Evolutionary conservation across 2,329 filamentous ascomycete genomes (phyloP).

Genomic region (Claviceps capensis): DNA sequence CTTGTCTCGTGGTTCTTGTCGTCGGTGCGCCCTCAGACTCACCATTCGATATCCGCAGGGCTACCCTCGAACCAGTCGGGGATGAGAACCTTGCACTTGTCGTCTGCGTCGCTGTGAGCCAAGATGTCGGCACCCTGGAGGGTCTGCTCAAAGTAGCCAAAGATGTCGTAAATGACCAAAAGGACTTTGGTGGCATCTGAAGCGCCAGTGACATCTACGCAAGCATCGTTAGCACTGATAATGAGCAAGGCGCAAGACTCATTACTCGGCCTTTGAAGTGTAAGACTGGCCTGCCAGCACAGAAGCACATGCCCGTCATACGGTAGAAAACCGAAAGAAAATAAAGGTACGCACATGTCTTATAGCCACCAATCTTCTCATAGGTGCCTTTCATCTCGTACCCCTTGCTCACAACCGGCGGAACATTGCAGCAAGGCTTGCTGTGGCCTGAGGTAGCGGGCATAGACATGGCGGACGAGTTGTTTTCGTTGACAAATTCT

Average conservation of each 20-base stretch:
- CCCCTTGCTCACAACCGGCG: constrained; percentile 40
- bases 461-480: constrained; percentile 31
- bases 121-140: constrained; percentile 58
- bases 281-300: too few relatives aligned
- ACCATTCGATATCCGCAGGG: constrained; percentile 42
- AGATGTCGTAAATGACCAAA: constrained; percentile 52
- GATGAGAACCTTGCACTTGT: constrained; percentile 74
- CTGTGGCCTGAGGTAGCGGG: constrained; percentile 39
- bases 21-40: constrained; percentile 5
- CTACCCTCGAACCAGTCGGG: constrained; percentile 81
- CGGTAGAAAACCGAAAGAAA: background rate
- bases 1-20: too few relatives aligned
- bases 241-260: too few relatives aligned
- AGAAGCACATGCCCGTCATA: background rate
- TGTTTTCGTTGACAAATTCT: background rate
- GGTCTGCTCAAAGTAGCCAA: constrained; percentile 57
- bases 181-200: constrained; percentile 41
- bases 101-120: constrained; percentile 38
- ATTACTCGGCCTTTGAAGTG: too few relatives aligned
- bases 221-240: too few relatives aligned
- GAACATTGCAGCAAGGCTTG: constrained; percentile 43
- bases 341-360: constrained; percentile 27
- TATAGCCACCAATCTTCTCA: constrained; percentile 40
- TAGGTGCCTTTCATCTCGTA: constrained; percentile 44
- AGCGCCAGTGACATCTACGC: constrained; percentile 32